These are phyloP conservation scores for Clitocybe nebularis DNA, from an alignment of 1,284 basidiomycete species.

Conservation along the genomic window DNA sequence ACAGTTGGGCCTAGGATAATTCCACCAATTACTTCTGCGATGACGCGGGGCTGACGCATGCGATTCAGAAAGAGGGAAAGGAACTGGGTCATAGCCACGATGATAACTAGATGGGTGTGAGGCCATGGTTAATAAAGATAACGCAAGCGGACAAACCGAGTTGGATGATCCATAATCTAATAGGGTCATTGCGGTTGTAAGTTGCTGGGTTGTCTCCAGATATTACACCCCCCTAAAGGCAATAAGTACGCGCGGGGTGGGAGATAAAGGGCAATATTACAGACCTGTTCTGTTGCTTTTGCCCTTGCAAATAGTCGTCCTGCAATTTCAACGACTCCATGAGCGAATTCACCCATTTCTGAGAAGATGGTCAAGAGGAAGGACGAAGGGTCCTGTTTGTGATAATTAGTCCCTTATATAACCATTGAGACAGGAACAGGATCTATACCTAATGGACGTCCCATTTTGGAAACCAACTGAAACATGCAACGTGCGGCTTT, in stretches of 20 bases:
- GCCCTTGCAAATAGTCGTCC: constrained; percentile 32
- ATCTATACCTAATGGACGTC: not conserved
- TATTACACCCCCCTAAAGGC: constrained; percentile 53
- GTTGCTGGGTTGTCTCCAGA: constrained; percentile 61
- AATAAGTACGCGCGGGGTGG: constrained; percentile 4
- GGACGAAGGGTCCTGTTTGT: not conserved
- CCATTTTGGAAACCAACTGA: not conserved
- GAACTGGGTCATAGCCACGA: constrained; percentile 72
- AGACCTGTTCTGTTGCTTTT: constrained; percentile 49
- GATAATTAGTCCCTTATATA: not conserved
- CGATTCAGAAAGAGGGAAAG: constrained; percentile 59
- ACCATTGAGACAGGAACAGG: not conserved
- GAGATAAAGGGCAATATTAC: constrained; percentile 5
- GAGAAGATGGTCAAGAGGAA: constrained; percentile 6
- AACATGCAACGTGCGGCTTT: not conserved
- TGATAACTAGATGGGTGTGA: constrained; percentile 46
- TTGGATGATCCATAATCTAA: constrained; percentile 84
- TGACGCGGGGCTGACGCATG: constrained; percentile 82
- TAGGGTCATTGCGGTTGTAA: constrained; percentile 63
- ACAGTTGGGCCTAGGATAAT: constrained; percentile 77
- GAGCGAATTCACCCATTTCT: constrained; percentile 40
- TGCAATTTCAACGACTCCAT: constrained; percentile 30
- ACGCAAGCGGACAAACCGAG: constrained; percentile 37
- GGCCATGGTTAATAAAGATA: constrained; percentile 3
- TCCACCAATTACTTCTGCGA: constrained; percentile 85